Evolutionary conservation across 1,284 basidiomycete genomes (phyloP), one percentile per base, ranked within the genome.

Genomic region (Rhodotorula mucilaginosa): DNA sequence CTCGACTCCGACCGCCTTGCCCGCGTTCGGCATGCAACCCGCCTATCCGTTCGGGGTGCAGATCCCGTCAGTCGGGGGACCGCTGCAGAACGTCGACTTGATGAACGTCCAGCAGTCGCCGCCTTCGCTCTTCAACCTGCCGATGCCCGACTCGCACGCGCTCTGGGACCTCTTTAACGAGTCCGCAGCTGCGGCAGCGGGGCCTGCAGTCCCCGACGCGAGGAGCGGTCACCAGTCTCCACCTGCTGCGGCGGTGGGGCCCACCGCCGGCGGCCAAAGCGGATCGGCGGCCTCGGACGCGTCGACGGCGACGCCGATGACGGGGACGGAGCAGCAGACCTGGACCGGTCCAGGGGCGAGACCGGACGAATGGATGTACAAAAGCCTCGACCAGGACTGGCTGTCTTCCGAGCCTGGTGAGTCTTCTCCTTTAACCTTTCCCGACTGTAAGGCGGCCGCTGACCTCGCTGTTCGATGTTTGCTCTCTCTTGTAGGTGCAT

Each of bases 91-190:
- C 21, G 51, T n/a, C 51, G 51, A 52, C 51, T 52, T 52, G 21
- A n/a, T n/a, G 51, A 21, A n/a, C 51, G n/a, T n/a, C n/a, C 51
- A 52, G 51, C 51, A 52, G 51, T 21, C n/a, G 23, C 19, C 51
- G 51, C 49, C 61, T 18, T 31, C 29, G 47, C 29, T 67, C 3
- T 67, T 67, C 59, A 60, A 67, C 46, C 65, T 67, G 51, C 54
- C 69, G 15, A n/a, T 59, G 3, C 7, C 58, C 2, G 58, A 67
- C 56, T 71, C 65, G 19, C 70, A 71, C 63, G 29, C 51, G 23
- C 48, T 71, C 16, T 71, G 70, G 70, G 65, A 71, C 66, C 47
- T 71, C 6, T 67, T 68, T 47, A 34, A 56, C 52, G 65, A 67
- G 29, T n/a, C 54, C 21, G 56, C 29, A 7, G 39, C 19, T 29